Conservation (phyloP, 805 yeast species). For the Kodamaea kaohsiungensis region DNA sequence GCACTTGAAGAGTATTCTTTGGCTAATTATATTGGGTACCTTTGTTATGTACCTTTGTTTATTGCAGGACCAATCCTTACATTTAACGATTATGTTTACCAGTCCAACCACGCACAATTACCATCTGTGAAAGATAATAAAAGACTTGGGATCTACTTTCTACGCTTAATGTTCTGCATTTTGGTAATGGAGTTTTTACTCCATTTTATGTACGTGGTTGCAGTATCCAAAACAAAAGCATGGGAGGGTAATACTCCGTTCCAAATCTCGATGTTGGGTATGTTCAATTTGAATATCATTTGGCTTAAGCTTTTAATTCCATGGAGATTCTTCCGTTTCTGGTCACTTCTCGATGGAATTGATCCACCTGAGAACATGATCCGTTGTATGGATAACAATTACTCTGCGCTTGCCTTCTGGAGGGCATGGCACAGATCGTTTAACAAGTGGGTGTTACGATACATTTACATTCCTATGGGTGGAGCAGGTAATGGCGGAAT, state of each 20-base stretch:
- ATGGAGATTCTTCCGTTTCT: constrained; percentile 91
- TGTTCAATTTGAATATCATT: constrained; percentile 84
- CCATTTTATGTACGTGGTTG: constrained; percentile 90
- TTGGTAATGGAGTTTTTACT: constrained; percentile 85
- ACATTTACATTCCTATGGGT: constrained; percentile 89
- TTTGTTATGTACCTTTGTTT: constrained; percentile 83
- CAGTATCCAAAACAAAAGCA: constrained; percentile 84
- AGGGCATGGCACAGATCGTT: constrained; percentile 97
- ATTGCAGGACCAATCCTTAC: constrained; percentile 95
- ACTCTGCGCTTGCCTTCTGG: constrained; percentile 95
- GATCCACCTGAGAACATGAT: constrained; percentile 99
- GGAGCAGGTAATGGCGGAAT: constrained; percentile 57
- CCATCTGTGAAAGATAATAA: constrained; percentile 55
- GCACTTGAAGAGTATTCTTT: constrained; percentile 60
- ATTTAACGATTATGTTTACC: constrained; percentile 86
- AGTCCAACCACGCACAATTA: constrained; percentile 54
- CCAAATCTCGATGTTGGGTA: constrained; percentile 91
- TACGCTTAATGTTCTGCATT: constrained; percentile 70
- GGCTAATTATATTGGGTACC: constrained; percentile 71
- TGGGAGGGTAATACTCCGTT: constrained; percentile 90
- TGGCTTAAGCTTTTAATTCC: constrained; percentile 94
- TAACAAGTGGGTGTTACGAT: constrained; percentile 86
- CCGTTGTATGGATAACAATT: constrained; percentile 92
- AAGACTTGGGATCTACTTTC: constrained; percentile 59
- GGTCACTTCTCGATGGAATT: constrained; percentile 90